phyloP scores from a whole-genome alignment of 2,329 filamentous ascomycete species.

The Xenosphaeropsis pyriputrescens region DNA sequence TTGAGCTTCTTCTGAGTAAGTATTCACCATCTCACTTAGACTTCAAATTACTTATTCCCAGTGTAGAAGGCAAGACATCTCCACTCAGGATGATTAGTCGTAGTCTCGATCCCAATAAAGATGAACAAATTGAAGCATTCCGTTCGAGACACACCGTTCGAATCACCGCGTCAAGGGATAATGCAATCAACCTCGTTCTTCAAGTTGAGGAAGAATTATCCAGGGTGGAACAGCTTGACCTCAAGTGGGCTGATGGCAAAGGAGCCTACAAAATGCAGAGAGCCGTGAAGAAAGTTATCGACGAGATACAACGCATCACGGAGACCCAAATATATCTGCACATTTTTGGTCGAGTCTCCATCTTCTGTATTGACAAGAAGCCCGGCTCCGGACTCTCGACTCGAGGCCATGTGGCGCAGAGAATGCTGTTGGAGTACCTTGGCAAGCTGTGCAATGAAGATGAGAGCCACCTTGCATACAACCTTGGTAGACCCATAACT shows the following conservation, averaged over 20 bases:
- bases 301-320: slow-evolving; percentile 1
- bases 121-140: slow-evolving; percentile 15
- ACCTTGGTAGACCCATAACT: too few relatives aligned
- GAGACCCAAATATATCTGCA: too few relatives aligned
- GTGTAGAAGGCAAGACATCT: slow-evolving; percentile 7
- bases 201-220: neutral
- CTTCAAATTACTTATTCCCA: slow-evolving; percentile 2
- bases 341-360: neutral
- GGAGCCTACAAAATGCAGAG: neutral
- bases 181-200: slow-evolving; percentile 1
- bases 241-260: slow-evolving; percentile 6
- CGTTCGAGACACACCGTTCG: slow-evolving; percentile 11
- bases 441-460: too few relatives aligned
- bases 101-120: slow-evolving; percentile 6
- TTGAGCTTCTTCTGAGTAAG: slow-evolving; percentile 16
- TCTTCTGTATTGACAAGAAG: slow-evolving; percentile 5
- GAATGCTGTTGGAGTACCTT: too few relatives aligned
- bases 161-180: slow-evolving; percentile 12
- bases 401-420: slow-evolving; percentile 8
- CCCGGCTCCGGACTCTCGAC: slow-evolving; percentile 4
- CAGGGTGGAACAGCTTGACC: neutral
- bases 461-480: too few relatives aligned
- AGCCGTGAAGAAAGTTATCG: slow-evolving; percentile 1
- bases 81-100: slow-evolving; percentile 10
- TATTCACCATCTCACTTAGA: neutral